Base-by-base conservation (phyloP, 768 basidiomycete genomes). In the Guyanaporus albipodus region DNA sequence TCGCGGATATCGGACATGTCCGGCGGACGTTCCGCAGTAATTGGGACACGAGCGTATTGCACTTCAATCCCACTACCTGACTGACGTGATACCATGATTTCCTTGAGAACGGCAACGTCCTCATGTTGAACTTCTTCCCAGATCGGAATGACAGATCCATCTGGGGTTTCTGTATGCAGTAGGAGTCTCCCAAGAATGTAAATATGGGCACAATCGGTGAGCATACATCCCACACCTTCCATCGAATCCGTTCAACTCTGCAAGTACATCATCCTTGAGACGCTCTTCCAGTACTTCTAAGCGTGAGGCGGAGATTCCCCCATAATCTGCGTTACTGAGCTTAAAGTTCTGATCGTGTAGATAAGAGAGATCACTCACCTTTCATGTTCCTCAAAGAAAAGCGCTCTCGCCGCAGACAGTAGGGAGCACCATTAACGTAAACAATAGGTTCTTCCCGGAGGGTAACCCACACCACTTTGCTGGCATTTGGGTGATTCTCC, bases 351-450 rank as follows among this genome's bases (percentile, higher is more conserved):
- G 12, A 31, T 22, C 19, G 31, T 38, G 48, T 38, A 22, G 41
- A 40, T 19, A n/a, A 22, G 15, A 33, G 10, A 28, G 23, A 26
- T 34, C 19, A 56, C 48, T 42, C 21, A 87, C 83, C 88, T 75
- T 94, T 96, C 84, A 98, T 91, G 60, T 99, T 98, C 35, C 96
- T 75, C 24, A 99, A 67, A 11, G 89, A 87, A 56, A 87, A 90
- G 4, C 82, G 78, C 59, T 95, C 91, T 48, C 91, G 73, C 50
- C 95, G 76, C 63, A 90, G 67, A 54, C 94, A 97, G 66, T 92
- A 97, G 0, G 93, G 91, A 15, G 83, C 79, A 24, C 94, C 94
- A 58, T 97, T 95, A 57, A 98, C 80, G 65, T 94, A 93, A 0
- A 91, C 85, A 33, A 94, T 78, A 1, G 92, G 92, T 58, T 92